Evolutionary conservation across 495 filamentous ascomycete genomes (phyloP), one percentile per base, ranked within the genome.

Genomic region (Penicillium cosmopolitanum): DNA sequence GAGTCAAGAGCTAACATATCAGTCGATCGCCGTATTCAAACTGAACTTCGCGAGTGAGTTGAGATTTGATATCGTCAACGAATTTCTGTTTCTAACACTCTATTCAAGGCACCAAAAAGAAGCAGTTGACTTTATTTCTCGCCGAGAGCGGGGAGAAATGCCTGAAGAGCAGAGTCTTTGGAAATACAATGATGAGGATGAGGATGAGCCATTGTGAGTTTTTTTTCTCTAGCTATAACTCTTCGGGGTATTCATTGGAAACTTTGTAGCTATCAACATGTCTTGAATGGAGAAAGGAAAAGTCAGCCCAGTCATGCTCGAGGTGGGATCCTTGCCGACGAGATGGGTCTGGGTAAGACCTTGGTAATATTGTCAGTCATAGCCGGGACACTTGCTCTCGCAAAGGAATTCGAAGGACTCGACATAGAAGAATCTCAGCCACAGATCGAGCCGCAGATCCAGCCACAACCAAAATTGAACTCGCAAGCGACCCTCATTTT

Each of bases 321-420:
- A 55, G 52, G 52, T 12, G 52, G 52, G 12, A 55, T 55, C 42
- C 12, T 55, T 18, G 52, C 52, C 10, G 52, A 55, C n/a, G 52
- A 55, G 36, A 55, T 55, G 52, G 52, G 52, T n/a, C 36, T 55
- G 5, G 52, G 52, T 5, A 55, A 55, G 36, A 40, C 52, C 4
- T 5, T 55, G 18, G 38, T 55, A 3, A 55, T 55, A 18, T 10
- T 55, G 15, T 55, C 52, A 19, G 21, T 44, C 9, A 43, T 55
- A 12, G 52, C 52, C 23, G 52, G 52, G 21, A 40, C 52, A 2
- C 25, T 55, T 16, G 35, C n/a, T 13, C 19, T 12, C 5, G 52
- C 52, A 18, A 34, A 35, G 13, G 34, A 40, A n/a, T 55, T 55
- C 16, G 52, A 21, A 4, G 16, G 18, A 31, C 12, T 19, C n/a